phyloP scores from a whole-genome alignment of 2,329 filamentous ascomycete species.

The Cryoendolithus antarcticus region DNA sequence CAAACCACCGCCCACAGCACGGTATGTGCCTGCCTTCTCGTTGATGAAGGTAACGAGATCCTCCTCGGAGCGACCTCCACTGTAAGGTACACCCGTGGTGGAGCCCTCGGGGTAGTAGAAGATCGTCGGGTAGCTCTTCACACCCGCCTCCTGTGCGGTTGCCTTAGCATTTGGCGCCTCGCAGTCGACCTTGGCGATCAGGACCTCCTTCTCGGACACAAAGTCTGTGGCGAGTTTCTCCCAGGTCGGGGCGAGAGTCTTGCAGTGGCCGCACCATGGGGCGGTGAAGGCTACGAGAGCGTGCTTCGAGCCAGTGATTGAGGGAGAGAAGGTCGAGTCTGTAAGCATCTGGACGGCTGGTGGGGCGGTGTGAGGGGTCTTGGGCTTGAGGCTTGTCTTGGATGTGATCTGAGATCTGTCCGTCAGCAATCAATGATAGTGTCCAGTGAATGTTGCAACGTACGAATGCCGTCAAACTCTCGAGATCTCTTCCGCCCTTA shows the following conservation, averaged over 20 bases:
- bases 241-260: conserved; percentile 80
- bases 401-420: conserved; percentile 34
- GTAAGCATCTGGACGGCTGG: conserved; percentile 70
- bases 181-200: conserved; percentile 92
- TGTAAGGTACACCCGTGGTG: conserved; percentile 58
- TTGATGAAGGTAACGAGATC: conserved; percentile 76
- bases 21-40: conserved; percentile 76
- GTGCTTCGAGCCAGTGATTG: conserved; percentile 73
- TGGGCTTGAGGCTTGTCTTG: conserved; percentile 75
- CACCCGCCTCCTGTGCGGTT: conserved; percentile 60
- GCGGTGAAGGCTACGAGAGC: conserved; percentile 94
- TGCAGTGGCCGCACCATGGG: conserved; percentile 99
- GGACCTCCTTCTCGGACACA: conserved; percentile 59
- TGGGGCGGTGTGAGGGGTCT: conserved; percentile 55
- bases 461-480: conserved; percentile 70
- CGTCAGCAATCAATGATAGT: too few relatives aligned
- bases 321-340: conserved; percentile 63
- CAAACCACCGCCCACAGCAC: conserved; percentile 66
- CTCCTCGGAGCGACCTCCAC: conserved; percentile 61
- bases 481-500: conserved; percentile 73
- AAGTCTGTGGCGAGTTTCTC: conserved; percentile 78
- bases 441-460: too few relatives aligned
- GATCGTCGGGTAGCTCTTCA: conserved; percentile 88
- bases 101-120: conserved; percentile 90
- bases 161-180: conserved; percentile 77